A percentile compares a stretch with the other conserved stretches of the same genome.
Conservation (phyloP, 345 rosid species). For the Euphorbia lathyris region DNA sequence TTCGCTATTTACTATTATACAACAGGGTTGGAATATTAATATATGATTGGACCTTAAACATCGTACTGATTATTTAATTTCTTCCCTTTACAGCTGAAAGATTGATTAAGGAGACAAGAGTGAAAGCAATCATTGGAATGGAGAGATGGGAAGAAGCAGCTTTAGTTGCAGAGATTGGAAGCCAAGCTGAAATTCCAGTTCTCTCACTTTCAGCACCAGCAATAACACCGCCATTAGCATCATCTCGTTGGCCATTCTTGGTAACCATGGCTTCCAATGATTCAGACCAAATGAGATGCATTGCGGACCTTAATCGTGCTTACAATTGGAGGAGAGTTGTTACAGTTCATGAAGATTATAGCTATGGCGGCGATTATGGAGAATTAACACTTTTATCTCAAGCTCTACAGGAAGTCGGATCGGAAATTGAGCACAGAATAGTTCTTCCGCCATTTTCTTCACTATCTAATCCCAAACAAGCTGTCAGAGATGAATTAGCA, state of each 20-base stretch:
- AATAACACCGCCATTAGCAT: conserved; percentile 18
- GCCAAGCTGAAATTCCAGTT: conserved; percentile 35
- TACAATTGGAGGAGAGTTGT: conserved; percentile 38
- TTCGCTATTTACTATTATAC: no score
- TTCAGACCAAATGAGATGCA: conserved; percentile 38
- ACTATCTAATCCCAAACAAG: conserved; percentile 15
- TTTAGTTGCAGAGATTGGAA: conserved; percentile 38
- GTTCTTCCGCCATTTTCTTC: conserved; percentile 40
- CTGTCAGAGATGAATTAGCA: conserved; percentile 29
- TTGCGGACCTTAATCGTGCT: conserved; percentile 31
- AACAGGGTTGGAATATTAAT: no score
- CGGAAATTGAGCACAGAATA: conserved; percentile 37
- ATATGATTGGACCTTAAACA: no score
- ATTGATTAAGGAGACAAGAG: conserved; percentile 35
- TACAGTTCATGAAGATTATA: conserved; percentile 39
- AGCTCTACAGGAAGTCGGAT: conserved; percentile 27
- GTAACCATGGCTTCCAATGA: conserved; percentile 30
- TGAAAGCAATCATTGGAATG: conserved; percentile 42
- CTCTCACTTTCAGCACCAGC: conserved; percentile 39
- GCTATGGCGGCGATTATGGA: conserved; percentile 30
- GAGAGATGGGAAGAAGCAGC: conserved; percentile 48
- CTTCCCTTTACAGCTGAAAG: conserved; percentile 30
- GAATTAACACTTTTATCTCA: conserved; percentile 28
- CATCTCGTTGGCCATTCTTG: conserved; percentile 41
- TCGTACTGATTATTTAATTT: no score